phyloP scores from a whole-genome alignment of 768 basidiomycete genomes.

The Rhodotorula diobovata region DNA sequence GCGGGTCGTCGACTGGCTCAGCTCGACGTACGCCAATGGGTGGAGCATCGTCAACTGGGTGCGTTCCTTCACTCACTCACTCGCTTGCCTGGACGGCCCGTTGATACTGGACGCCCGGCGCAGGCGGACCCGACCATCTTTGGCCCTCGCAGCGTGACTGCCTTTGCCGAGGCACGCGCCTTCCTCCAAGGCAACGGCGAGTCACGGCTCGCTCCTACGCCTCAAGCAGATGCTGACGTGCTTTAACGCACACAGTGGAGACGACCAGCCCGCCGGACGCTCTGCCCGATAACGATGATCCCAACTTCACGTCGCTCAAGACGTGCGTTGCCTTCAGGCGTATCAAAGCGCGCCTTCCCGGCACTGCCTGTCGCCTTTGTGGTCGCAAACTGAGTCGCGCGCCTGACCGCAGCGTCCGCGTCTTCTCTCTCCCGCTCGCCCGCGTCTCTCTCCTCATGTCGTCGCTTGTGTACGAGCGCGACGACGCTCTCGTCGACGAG shows the following conservation, averaged over 20 bases:
- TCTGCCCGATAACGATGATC: neutral
- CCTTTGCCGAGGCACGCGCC: constrained; percentile 3
- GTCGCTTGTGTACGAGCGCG: constrained; percentile 27
- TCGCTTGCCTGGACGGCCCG: neutral
- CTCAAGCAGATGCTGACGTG: neutral
- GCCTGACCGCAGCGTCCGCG: neutral
- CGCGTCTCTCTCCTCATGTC: constrained; percentile 27
- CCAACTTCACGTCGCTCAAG: constrained; percentile 8
- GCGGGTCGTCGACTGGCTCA: neutral
- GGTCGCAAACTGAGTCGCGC: neutral
- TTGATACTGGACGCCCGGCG: neutral
- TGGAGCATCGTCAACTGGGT: constrained; percentile 25
- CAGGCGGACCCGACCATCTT: constrained; percentile 26
- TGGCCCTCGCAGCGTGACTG: neutral
- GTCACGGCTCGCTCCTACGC: too few relatives aligned
- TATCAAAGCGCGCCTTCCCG: too few relatives aligned
- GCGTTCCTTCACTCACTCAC: neutral
- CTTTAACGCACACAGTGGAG: neutral
- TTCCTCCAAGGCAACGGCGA: constrained; percentile 4
- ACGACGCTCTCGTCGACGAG: neutral
- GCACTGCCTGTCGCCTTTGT: neutral
- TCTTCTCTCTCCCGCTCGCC: constrained; percentile 30
- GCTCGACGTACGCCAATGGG: constrained; percentile 4
- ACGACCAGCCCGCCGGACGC: constrained; percentile 5
- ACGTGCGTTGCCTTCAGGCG: constrained; percentile 4